Conservation (phyloP, 306 rosid genomes). For the Mucuna pruriens region DNA sequence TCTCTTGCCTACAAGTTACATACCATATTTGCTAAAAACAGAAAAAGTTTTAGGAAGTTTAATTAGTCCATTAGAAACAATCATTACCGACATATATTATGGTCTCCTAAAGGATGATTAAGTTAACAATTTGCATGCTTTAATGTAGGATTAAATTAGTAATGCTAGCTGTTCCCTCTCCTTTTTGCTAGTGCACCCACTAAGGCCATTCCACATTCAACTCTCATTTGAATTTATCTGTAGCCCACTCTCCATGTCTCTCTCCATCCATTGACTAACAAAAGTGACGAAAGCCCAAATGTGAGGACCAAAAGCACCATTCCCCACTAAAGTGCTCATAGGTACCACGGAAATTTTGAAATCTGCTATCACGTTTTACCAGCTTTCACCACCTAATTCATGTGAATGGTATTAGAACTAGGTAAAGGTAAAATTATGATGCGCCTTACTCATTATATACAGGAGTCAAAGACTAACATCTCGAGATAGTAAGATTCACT, state of each 20-base stretch:
- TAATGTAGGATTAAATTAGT: conserved; percentile 36
- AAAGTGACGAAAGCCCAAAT: conserved; percentile 59
- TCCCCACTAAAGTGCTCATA: conserved; percentile 44
- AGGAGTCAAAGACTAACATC: too few relatives aligned
- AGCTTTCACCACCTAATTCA: conserved; percentile 48
- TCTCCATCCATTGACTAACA: conserved; percentile 63
- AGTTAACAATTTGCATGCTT: conserved; percentile 22
- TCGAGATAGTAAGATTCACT: too few relatives aligned
- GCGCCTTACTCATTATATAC: conserved; percentile 10
- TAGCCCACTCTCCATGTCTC: conserved; percentile 58
- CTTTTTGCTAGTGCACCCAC: conserved; percentile 62
- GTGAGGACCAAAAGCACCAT: conserved; percentile 55
- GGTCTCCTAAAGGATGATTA: conserved; percentile 48
- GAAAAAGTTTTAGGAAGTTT: neutral
- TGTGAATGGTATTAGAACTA: neutral
- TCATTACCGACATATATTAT: conserved; percentile 39
- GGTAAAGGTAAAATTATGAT: conserved; percentile 25
- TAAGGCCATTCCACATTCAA: conserved; percentile 46
- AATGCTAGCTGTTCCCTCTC: conserved; percentile 45
- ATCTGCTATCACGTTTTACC: conserved; percentile 37
- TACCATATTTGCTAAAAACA: conserved; percentile 28
- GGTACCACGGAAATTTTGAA: conserved; percentile 71
- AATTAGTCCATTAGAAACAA: conserved; percentile 34
- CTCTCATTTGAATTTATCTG: conserved; percentile 47
- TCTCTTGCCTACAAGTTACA: conserved; percentile 23